These are phyloP conservation scores for Cladophialophora yegresii DNA, from an alignment of 2,329 filamentous ascomycete genomes.

Conservation along the genomic window DNA sequence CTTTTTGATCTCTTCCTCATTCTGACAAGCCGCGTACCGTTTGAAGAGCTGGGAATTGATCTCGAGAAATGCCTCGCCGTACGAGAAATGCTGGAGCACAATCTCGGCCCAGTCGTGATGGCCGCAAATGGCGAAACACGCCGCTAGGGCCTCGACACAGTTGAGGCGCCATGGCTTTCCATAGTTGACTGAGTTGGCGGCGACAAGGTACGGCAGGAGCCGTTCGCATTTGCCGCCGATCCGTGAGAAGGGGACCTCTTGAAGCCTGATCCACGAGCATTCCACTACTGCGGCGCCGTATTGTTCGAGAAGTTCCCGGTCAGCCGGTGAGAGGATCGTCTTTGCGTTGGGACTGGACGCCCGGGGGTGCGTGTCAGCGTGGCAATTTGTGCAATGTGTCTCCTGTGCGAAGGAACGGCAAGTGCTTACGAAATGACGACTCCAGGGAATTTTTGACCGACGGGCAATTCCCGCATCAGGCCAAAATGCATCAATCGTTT, in stretches of 20 bases:
- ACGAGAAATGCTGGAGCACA: slow-evolving; percentile 80
- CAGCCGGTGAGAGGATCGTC: slow-evolving; percentile 77
- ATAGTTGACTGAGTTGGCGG: slow-evolving; percentile 96
- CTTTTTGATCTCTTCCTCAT: slow-evolving; percentile 79
- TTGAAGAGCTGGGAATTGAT: slow-evolving; percentile 84
- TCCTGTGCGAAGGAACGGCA: neutral
- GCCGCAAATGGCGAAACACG: slow-evolving; percentile 90
- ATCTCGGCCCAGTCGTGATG: slow-evolving; percentile 87
- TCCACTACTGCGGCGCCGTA: slow-evolving; percentile 95
- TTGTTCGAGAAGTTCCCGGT: slow-evolving; percentile 77
- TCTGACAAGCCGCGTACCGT: slow-evolving; percentile 78
- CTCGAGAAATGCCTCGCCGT: slow-evolving; percentile 82
- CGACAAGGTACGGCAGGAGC: slow-evolving; percentile 88
- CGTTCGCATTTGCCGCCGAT: slow-evolving; percentile 94
- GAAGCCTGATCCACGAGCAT: slow-evolving; percentile 91
- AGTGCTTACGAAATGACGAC: slow-evolving; percentile 75
- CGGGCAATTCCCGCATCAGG: slow-evolving; percentile 86
- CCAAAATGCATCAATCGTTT: slow-evolving; percentile 91
- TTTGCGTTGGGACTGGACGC: slow-evolving; percentile 75
- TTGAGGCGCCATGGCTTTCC: slow-evolving; percentile 93
- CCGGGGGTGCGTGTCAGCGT: slow-evolving; percentile 5
- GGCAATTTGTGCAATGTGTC: too few relatives aligned
- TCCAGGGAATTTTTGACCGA: slow-evolving; percentile 88
- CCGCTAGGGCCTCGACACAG: slow-evolving; percentile 91
- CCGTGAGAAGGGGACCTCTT: slow-evolving; percentile 85